Conservation (phyloP, 106 monocot genomes). For the Dendrobium huoshanense region DNA sequence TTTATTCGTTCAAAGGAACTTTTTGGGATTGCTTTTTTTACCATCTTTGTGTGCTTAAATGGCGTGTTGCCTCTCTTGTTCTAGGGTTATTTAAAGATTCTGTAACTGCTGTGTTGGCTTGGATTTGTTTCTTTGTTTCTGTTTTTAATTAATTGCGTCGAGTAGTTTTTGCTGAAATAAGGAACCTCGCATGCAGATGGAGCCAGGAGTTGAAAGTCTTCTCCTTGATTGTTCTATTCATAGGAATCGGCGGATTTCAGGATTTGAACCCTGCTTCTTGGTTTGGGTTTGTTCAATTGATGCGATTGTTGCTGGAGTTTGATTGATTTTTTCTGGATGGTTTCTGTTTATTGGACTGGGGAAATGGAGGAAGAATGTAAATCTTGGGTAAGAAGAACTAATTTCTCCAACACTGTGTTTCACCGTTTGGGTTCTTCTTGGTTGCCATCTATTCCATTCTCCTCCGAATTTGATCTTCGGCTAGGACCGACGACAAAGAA, state of each 20-base stretch:
- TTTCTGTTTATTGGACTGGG: neutral
- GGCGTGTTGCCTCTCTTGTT: neutral
- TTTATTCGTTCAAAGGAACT: neutral
- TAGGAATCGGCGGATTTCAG: neutral
- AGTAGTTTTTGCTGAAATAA: neutral
- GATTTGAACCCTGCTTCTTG: neutral
- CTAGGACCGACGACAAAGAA: constrained; percentile 8
- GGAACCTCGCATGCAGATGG: constrained; percentile 13
- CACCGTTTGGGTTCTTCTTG: constrained; percentile 31
- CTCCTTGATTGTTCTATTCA: neutral
- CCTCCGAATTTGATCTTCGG: neutral
- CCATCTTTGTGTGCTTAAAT: neutral
- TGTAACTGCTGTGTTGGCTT: too few relatives aligned
- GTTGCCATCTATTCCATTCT: constrained; percentile 18
- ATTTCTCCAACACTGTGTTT: constrained; percentile 50
- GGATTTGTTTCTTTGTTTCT: neutral
- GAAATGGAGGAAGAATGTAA: constrained; percentile 33
- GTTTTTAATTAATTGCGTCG: neutral
- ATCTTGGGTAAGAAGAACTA: constrained; percentile 57
- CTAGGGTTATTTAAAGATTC: neutral
- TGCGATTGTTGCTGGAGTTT: neutral
- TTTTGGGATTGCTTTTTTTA: neutral
- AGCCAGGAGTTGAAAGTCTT: neutral
- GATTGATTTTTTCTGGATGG: neutral
- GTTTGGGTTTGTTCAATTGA: neutral